Evolutionary conservation across 2,329 filamentous ascomycete genomes (phyloP), one percentile per base, ranked within the genome.

Genomic region (Beauveria rudraprayagi): DNA sequence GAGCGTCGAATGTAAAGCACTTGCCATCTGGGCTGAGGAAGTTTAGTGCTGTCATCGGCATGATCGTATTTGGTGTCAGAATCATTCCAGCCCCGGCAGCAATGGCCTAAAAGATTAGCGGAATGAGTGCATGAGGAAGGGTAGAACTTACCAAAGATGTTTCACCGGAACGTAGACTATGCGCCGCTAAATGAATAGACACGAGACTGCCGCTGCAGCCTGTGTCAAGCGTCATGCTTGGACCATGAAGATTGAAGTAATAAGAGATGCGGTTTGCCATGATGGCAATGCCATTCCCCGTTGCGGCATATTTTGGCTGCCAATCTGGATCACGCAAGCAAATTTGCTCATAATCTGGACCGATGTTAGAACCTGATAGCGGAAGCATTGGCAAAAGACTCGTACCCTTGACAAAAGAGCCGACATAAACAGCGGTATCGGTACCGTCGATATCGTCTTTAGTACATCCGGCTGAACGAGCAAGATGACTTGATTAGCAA

Each of bases 151-250:
- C 79, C 43, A 77, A 64, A 5, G 72, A 73, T 0, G 75, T 73
- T 52, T 83, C 79, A 3, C 77, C 75, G 24, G 66, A 71, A 8
- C 76, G 71, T 1, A 85, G 69, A 26, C 77, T 79, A 56, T 81
- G 78, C 19, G 77, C 78, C 2, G 80, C 83, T 40, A 81, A 69
- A 65, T 85, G 79, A 3, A 85, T 73, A 0, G 80, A 78, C 4
- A 83, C 78, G 22, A 85, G 72, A 54, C 79, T 81, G 11, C 78
- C 78, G 26, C 81, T 84, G 68, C 83, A 86, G 22, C 81, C 83
- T 1, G 83, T 85, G 57, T 86, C 83, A 16, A 86, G 70, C 0
- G 81, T 84, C 69, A 84, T 76, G 65, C 80, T 83, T 2, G 82
- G 80, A 0, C 83, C 83, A 14, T 76, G 74, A 17, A 85, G 70